These are phyloP conservation scores for Pelargonium australe DNA, from an alignment of 441 rosid species.

Conservation along the genomic window DNA sequence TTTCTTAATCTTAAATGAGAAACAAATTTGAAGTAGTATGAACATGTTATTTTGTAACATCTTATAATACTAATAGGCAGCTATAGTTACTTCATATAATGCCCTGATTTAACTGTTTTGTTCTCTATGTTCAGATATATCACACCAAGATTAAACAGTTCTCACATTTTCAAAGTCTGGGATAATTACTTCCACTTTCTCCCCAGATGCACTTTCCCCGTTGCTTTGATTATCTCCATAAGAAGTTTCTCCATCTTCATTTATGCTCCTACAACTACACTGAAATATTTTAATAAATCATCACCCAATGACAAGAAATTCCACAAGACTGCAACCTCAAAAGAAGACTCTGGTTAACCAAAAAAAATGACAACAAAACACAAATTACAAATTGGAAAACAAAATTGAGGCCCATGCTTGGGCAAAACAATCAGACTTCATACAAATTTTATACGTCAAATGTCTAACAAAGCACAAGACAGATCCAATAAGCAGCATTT, in stretches of 20 bases:
- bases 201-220: constrained; percentile 40
- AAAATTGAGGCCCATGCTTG: not conserved
- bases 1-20: too few relatives aligned
- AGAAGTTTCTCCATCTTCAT: constrained; percentile 54
- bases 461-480: constrained; percentile 1
- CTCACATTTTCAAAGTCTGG: constrained; percentile 42
- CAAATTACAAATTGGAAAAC: not conserved
- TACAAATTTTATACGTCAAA: not conserved
- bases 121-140: not conserved
- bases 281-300: constrained; percentile 18
- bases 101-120: not conserved
- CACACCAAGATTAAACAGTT: constrained; percentile 15
- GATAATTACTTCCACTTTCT: constrained; percentile 35
- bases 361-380: not conserved
- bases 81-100: not conserved
- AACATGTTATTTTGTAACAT: constrained; percentile 7
- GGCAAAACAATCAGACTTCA: constrained; percentile 4
- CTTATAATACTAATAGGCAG: not conserved
- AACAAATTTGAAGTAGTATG: not conserved
- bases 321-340: not conserved
- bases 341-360: constrained; percentile 3
- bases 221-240: constrained; percentile 45
- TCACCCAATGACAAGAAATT: constrained; percentile 6
- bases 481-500: constrained; percentile 4
- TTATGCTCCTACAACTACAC: constrained; percentile 43